Evolutionary conservation across 2,329 filamentous ascomycete genomes (phyloP).

Genomic region (Xylariales sp.): DNA sequence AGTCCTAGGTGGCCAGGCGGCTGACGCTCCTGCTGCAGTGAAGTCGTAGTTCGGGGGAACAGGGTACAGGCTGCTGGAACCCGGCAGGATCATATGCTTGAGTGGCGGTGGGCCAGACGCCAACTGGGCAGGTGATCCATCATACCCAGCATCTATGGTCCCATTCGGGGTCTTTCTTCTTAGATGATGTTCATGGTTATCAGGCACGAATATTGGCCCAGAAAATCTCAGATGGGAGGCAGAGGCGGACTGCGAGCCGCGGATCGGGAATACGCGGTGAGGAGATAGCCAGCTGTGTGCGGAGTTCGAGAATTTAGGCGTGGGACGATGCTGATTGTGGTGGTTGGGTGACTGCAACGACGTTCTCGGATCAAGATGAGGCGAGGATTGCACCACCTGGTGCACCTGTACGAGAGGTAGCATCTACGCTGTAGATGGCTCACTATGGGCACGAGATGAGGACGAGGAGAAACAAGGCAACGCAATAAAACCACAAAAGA

Average conservation of each 20-base stretch:
- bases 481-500: too few species aligned
- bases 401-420: constrained; percentile 48
- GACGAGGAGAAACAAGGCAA: constrained; percentile 11
- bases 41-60: constrained; percentile 13
- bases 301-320: constrained; percentile 9
- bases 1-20: too few species aligned
- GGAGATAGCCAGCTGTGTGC: constrained; percentile 14
- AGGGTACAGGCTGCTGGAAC: constrained; percentile 29
- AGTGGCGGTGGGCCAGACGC: constrained; percentile 68
- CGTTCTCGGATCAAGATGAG: constrained; percentile 27
- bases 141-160: constrained; percentile 88
- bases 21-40: constrained; percentile 7
- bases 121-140: constrained; percentile 73
- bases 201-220: too few species aligned
- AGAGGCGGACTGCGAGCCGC: constrained; percentile 26
- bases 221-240: constrained; percentile 22
- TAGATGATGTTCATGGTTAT: constrained; percentile 67
- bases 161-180: constrained; percentile 91
- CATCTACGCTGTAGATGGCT: constrained; percentile 35
- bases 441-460: constrained; percentile 20
- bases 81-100: constrained; percentile 79
- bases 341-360: constrained; percentile 7
- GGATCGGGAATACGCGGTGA: constrained; percentile 30
- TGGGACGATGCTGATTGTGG: constrained; percentile 9
- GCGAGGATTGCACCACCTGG: constrained; percentile 42